phyloP scores from a whole-genome alignment of 1,139 yeast species.

The Kodamaea plutei region DNA sequence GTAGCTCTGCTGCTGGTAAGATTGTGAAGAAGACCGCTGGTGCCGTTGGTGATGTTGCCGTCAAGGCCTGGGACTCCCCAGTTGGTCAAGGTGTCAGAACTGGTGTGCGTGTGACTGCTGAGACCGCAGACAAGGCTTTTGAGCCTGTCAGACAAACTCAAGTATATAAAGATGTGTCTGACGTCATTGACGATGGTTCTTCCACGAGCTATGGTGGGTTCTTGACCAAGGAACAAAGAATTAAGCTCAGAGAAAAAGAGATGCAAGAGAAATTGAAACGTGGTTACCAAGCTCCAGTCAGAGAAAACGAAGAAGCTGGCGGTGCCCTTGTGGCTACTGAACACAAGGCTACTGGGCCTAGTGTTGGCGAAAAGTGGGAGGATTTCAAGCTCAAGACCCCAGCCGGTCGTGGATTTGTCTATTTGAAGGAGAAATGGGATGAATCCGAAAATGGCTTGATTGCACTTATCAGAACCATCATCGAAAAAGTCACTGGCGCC shows the following conservation, averaged over 20 bases:
- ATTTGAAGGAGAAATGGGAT: slow-evolving; percentile 75
- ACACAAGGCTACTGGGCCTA: slow-evolving; percentile 68
- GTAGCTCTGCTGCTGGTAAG: slow-evolving; percentile 77
- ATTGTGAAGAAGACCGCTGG: slow-evolving; percentile 89
- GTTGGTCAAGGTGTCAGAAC: slow-evolving; percentile 84
- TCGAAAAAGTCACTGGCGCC: slow-evolving; percentile 78
- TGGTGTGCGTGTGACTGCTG: slow-evolving; percentile 77
- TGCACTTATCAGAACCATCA: slow-evolving; percentile 71
- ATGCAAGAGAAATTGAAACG: slow-evolving; percentile 38
- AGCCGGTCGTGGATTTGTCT: slow-evolving; percentile 61
- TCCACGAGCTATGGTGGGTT: slow-evolving; percentile 91
- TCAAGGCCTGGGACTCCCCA: slow-evolving; percentile 95
- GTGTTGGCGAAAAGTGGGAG: slow-evolving; percentile 65
- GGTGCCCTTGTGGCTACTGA: slow-evolving; percentile 79
- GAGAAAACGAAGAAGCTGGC: slow-evolving; percentile 85
- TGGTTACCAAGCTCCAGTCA: slow-evolving; percentile 55
- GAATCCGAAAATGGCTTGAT: slow-evolving; percentile 94
- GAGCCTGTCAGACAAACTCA: slow-evolving; percentile 93
- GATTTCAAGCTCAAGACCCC: slow-evolving; percentile 64
- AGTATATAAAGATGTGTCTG: slow-evolving; percentile 82
- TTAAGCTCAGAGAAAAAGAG: slow-evolving; percentile 66
- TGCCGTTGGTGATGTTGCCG: slow-evolving; percentile 85
- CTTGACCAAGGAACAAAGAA: slow-evolving; percentile 80
- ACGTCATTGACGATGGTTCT: slow-evolving; percentile 88
- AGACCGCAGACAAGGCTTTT: slow-evolving; percentile 76